Evolutionary conservation across 129 eudicot species (phyloP).

Genomic region (Flaveria bidentis): DNA sequence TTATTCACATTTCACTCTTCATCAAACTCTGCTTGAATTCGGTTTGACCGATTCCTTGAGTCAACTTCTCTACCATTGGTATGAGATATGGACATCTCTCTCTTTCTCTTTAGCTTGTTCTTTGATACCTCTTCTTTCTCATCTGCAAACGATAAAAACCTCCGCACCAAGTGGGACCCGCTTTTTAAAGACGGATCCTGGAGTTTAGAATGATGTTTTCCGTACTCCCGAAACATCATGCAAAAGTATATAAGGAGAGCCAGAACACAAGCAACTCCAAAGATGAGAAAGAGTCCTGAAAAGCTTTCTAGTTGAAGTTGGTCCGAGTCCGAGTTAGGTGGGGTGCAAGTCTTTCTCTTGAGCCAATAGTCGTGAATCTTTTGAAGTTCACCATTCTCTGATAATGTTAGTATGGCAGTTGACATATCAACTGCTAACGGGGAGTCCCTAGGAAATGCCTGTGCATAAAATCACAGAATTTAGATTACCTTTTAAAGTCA

Average conservation of each 20-base stretch:
- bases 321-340: constrained; percentile 38
- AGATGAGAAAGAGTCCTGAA: constrained; percentile 67
- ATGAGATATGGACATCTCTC: constrained; percentile 30
- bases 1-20: constrained; percentile 24
- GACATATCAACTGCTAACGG: constrained; percentile 87
- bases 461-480: neutral
- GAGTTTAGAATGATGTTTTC: constrained; percentile 36
- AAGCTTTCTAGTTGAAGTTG: constrained; percentile 71
- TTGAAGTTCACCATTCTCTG: constrained; percentile 77
- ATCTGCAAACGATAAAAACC: constrained; percentile 73
- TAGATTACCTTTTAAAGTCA: neutral
- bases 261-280: constrained; percentile 67
- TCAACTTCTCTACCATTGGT: constrained; percentile 38
- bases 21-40: constrained; percentile 40
- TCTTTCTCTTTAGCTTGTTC: constrained; percentile 62
- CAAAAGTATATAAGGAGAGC: constrained; percentile 54
- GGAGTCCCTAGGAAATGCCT: constrained; percentile 88
- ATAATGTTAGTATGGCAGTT: constrained; percentile 68
- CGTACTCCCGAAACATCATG: constrained; percentile 43
- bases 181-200: constrained; percentile 23
- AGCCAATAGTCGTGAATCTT: constrained; percentile 70
- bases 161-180: constrained; percentile 43
- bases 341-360: constrained; percentile 39
- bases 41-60: constrained; percentile 37
- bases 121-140: constrained; percentile 60